Conservation (phyloP, 2,329 filamentous ascomycete genomes). For the Penicillium digitatum region DNA sequence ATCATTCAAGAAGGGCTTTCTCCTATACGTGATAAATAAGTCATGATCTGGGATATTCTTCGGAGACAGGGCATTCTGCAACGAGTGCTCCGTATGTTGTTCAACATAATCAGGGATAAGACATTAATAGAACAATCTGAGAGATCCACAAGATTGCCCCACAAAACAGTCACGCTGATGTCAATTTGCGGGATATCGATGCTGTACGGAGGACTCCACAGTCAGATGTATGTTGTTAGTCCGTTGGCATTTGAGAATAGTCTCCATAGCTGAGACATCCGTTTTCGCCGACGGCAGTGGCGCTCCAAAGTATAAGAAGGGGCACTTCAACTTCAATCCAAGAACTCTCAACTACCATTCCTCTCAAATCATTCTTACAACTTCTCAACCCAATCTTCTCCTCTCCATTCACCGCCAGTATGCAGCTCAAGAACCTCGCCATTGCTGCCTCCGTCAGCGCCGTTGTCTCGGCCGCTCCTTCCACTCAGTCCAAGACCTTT, state of each 20-base stretch:
- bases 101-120: not conserved
- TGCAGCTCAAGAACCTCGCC: constrained; percentile 29
- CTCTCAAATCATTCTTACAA: not conserved
- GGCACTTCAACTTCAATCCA: not conserved
- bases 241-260: not conserved
- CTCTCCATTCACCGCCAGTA: constrained; percentile 13
- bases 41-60: not conserved
- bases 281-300: constrained; percentile 1
- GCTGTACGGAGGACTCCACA: not conserved
- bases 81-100: no score
- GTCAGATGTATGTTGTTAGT: no score
- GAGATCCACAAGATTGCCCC: not conserved
- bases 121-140: not conserved
- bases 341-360: not conserved
- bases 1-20: no score
- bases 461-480: constrained; percentile 25
- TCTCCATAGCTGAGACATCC: constrained; percentile 4
- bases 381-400: not conserved
- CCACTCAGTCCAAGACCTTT: constrained; percentile 41
- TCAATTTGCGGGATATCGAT: not conserved
- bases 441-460: constrained; percentile 32
- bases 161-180: not conserved
- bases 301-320: constrained; percentile 2
- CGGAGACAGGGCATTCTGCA: not conserved
- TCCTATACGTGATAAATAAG: no score